Base-by-base conservation (phyloP, 768 basidiomycete species). In the Dictyophora rubrovolvata region DNA sequence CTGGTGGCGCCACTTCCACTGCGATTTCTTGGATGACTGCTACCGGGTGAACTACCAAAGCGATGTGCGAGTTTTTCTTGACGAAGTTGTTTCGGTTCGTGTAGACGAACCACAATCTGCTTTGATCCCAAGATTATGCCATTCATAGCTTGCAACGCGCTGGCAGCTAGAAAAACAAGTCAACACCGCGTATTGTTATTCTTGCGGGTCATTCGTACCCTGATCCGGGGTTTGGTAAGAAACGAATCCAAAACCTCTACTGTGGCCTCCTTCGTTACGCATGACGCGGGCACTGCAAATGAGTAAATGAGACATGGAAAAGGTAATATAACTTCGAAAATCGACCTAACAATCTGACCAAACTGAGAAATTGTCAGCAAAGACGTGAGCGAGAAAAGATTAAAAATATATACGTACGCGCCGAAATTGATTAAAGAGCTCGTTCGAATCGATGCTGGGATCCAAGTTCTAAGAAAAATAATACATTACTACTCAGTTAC, bases 231-330 rank as follows among this genome's bases (percentile, higher is more conserved):
- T 79, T 68, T 91, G 87, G 71, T 75, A 94, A 1, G 88, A 90
- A 48, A 94, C 93, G 66, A 94, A 95, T 28, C 93, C 93, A 68
- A 94, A 95, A 10, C 92, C 87, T 63, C 89, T 84, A 71, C 87
- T 86, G 54, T 86, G 84, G 35, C 88, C 87, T 60, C 62, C 72
- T 66, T 93, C 91, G 64, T 89, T 90, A 21, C 88, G 82, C 93
- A 94, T 93, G 47, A 94, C 91, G 60, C 92, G 85, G 49, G 93
- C 93, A 72, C 90, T 91, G 56, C n/a, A 20, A 36, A 48, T 5
- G 35, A 53, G 57, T 23, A 60, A 56, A 34, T 55, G 18, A 50
- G n/a, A 28, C 10, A 58, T 23, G 50, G 21, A 33, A 22, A 46
- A 42, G 33, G 10, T n/a, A 22, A 33, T 20, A 14, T 8, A 63